Percentiles rank a stretch among this genome's conserved stretches.
These are phyloP conservation scores for Sequoiadendron giganteum DNA, from an alignment of 75 land plant species.

Conservation along the genomic window DNA sequence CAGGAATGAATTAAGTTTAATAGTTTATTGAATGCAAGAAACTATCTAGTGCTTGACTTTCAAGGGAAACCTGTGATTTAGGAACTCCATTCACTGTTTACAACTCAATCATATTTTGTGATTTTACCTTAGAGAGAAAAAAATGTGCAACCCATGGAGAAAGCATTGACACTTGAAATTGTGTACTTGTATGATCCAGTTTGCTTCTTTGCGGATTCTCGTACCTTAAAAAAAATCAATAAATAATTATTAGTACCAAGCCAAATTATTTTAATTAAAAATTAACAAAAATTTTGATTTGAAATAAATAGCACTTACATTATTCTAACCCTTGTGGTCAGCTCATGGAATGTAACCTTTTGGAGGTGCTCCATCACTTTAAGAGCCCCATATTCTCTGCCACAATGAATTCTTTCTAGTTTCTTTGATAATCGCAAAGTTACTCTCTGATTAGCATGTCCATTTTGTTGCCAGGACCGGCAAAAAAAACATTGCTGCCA, in stretches of 20 bases:
- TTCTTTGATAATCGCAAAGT: slow-evolving; percentile 41
- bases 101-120: not conserved
- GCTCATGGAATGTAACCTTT: slow-evolving; percentile 24
- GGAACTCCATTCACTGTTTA: not conserved
- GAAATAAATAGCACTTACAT: not conserved
- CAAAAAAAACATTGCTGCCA: slow-evolving; percentile 9
- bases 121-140: slow-evolving; percentile 45
- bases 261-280: not conserved
- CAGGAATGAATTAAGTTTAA: no score
- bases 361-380: slow-evolving; percentile 32
- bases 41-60: not conserved
- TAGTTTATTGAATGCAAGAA: not conserved
- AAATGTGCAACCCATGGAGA: slow-evolving; percentile 64
- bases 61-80: not conserved
- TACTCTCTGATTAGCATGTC: slow-evolving; percentile 16
- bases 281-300: not conserved
- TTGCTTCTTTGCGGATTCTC: not conserved
- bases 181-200: not conserved
- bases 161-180: not conserved
- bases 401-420: slow-evolving; percentile 30
- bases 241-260: not conserved
- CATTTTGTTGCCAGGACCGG: not conserved
- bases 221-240: not conserved
- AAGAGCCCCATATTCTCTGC: slow-evolving; percentile 53
- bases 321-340: not conserved